Evolutionary conservation across 2,329 filamentous ascomycete genomes (phyloP), one percentile per base, ranked within the genome.

Genomic region (Huntiella omanensis): DNA sequence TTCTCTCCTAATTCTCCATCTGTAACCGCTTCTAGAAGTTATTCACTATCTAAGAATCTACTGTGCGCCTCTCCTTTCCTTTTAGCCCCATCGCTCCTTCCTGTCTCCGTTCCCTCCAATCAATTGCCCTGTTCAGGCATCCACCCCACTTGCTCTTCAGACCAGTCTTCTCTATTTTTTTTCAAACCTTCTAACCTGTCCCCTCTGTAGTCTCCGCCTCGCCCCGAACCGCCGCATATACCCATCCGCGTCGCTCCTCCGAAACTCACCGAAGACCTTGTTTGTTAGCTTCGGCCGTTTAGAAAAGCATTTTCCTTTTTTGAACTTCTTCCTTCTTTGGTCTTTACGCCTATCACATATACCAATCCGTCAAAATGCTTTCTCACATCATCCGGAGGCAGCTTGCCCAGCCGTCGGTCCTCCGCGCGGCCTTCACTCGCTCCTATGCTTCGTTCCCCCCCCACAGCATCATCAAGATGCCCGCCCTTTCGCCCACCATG

Each of bases 401-500:
- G 44, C 40, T 50, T 47, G 48, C 45, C 44, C 48, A 50, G 48
- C 48, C 48, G 40, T 47, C 44, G 44, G 48, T 50, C 19, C 62
- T 71, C 58, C 66, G 70, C 58, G 64, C 63, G 53, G 67, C 67
- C 55, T 64, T 70, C 55, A 60, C 73, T 63, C 69, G 75, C 67
- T 74, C 67, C 64, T 76, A 73, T 69, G 91, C 73, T 55, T 92
- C 88, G 43, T 96, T 84, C 70, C 92, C 91, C 55, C 77, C 86
- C 55, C 91, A 98, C 69, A 88, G 83, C 55, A 71, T 98, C 64
- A 80, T 98, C 69, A 91, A 77, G 71, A 98, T 98, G 91, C 91
- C 91, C 54, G 91, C 91, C 49, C 73, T 98, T 58, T 98, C 91
- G 52, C 91, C 91, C 47, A 98, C 91, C 56, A 98, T 98, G 91